These are phyloP conservation scores for Mycena pura DNA, from an alignment of 768 basidiomycete species.

Conservation along the genomic window DNA sequence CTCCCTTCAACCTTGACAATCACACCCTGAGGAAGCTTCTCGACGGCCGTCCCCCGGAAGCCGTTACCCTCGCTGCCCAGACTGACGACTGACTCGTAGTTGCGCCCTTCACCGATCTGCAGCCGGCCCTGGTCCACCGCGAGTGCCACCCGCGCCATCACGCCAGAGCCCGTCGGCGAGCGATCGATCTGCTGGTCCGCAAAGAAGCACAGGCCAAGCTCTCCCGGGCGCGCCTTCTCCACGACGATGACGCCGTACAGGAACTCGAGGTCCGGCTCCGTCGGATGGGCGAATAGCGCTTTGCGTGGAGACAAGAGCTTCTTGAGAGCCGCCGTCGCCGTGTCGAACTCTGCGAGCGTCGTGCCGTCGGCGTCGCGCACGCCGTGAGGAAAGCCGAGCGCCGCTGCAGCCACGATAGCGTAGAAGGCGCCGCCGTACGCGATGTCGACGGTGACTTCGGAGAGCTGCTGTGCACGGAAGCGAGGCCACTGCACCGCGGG, in stretches of 20 bases:
- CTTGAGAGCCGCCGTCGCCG: constrained; percentile 40
- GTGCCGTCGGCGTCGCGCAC: constrained; percentile 2
- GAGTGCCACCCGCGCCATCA: constrained; percentile 45
- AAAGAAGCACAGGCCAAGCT: constrained; percentile 43
- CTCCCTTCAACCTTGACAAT: constrained; percentile 39
- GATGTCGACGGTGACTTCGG: constrained; percentile 42
- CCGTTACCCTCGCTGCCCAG: constrained; percentile 24
- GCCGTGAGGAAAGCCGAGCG: constrained; percentile 42
- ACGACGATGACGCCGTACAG: constrained; percentile 47
- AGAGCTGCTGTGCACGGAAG: constrained; percentile 17
- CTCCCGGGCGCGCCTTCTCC: constrained; percentile 30
- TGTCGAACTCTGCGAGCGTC: constrained; percentile 33
- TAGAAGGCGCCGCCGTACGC: constrained; percentile 50
- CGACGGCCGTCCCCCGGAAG: constrained; percentile 36
- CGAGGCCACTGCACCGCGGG: constrained; percentile 33
- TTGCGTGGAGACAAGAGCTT: constrained; percentile 24
- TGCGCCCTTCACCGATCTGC: constrained; percentile 34
- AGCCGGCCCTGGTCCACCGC: constrained; percentile 39
- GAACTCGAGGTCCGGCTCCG: constrained; percentile 40
- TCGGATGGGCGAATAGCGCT: constrained; percentile 38
- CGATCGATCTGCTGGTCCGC: constrained; percentile 48
- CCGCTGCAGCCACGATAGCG: constrained; percentile 40
- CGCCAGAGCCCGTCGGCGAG: constrained; percentile 47
- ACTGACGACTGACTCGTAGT: constrained; percentile 44
- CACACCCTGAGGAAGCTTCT: constrained; percentile 16